Evolutionary conservation across 768 basidiomycete species (phyloP), one percentile per base, ranked within the genome.

Genomic region (Piloderma croceum): DNA sequence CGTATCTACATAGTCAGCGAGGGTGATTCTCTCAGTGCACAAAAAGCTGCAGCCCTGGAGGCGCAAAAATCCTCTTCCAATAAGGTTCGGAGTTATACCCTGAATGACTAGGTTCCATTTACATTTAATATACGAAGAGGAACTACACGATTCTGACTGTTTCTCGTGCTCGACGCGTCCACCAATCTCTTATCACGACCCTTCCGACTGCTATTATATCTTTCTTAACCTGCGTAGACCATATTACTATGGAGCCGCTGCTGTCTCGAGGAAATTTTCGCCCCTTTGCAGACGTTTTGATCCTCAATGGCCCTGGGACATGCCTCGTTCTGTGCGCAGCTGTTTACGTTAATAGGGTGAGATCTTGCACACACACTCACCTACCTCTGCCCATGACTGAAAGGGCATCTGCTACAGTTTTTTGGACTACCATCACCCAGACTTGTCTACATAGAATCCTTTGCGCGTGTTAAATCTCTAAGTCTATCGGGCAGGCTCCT

Each of bases 281-380:
- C 7, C 44, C 64, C 3, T 78, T 80, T 52, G 75, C 80, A 20
- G 90, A 97, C 42, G 64, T 90, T 21, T 67, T 99, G 36, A 64
- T 99, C 37, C 62, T 98, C 21, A 98, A 98, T 59, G 96, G 96
- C 2, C 96, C 96, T 1, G 94, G 96, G 12, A 97, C 94, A 5
- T 93, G 90, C 57, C 78, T 93, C 24, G 67, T 83, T 5, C 69
- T 98, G 5, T 89, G 84, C 43, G 43, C 75, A 12, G 79, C 85
- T 1, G 73, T 79, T 11, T 82, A 79, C 54, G 42, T 90, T 31
- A 83, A 83, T 49, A 79, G 76, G 60, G 91, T 88, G 57, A 50
- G 77, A 41, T 36, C 24, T 54, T 31, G 27, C 34, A 27, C 18
- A 15, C 29, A n/a, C 32, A 38, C 24, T 29, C 21, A 31, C 42